phyloP scores from a whole-genome alignment of 768 basidiomycete genomes.

The Termitomyces sp. region DNA sequence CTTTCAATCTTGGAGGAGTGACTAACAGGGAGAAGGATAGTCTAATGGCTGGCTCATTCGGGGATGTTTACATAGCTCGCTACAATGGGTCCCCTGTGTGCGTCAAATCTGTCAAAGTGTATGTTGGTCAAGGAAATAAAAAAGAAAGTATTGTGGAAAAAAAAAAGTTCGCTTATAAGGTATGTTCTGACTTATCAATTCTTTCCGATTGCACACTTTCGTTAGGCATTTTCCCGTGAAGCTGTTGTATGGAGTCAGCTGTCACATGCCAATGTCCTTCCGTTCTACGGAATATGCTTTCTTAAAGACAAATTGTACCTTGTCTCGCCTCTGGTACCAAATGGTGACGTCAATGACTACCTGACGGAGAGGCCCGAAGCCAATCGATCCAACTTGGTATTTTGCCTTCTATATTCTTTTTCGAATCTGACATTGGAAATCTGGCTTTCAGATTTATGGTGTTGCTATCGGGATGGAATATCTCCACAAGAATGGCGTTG shows the following conservation, averaged over 20 bases:
- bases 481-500: conserved; percentile 27
- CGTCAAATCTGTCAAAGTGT: conserved; percentile 14
- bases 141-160: conserved; percentile 3
- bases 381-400: conserved; percentile 10
- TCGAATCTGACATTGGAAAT: background rate
- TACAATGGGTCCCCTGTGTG: conserved; percentile 13
- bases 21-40: background rate
- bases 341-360: conserved; percentile 26
- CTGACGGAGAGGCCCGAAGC: conserved; percentile 12
- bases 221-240: conserved; percentile 8
- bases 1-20: conserved; percentile 14
- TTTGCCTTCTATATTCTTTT: conserved; percentile 6
- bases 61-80: conserved; percentile 21
- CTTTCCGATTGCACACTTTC: conserved; percentile 9
- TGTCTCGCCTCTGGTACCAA: conserved; percentile 32
- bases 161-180: conserved; percentile 16
- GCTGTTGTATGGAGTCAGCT: background rate
- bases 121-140: background rate
- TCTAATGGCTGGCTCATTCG: conserved; percentile 17
- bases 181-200: background rate
- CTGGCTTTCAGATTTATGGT: conserved; percentile 21
- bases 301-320: conserved; percentile 23
- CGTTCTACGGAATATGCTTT: conserved; percentile 15
- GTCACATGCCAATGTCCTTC: background rate
- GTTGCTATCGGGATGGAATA: conserved; percentile 28